These are phyloP conservation scores for Stagonosporopsis cucurbitacearum DNA, from an alignment of 2,329 filamentous ascomycete species.

Conservation along the genomic window DNA sequence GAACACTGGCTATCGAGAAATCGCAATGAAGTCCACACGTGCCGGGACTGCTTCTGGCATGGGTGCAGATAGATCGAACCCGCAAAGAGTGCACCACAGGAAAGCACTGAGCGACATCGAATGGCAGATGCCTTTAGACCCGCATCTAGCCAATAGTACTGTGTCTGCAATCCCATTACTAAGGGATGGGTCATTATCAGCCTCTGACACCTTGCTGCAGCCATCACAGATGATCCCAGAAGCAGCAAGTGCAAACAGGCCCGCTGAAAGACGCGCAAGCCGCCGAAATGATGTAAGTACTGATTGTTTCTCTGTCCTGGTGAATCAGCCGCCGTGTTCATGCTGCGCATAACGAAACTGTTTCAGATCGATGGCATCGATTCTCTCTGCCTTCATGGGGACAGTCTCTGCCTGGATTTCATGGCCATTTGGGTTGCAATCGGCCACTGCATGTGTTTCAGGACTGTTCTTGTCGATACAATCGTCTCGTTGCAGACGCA, in stretches of 20 bases:
- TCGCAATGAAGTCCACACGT: slow-evolving; percentile 37
- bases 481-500: not conserved
- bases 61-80: slow-evolving; percentile 24
- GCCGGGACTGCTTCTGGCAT: slow-evolving; percentile 32
- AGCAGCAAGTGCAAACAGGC: slow-evolving; percentile 22
- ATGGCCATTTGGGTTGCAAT: slow-evolving; percentile 4
- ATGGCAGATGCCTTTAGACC: slow-evolving; percentile 21
- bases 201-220: slow-evolving; percentile 28
- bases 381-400: slow-evolving; percentile 21
- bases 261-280: slow-evolving; percentile 17
- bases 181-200: slow-evolving; percentile 26
- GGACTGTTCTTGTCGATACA: not conserved
- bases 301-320: slow-evolving; percentile 25
- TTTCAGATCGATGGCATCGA: slow-evolving; percentile 29
- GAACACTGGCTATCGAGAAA: slow-evolving; percentile 15
- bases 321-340: slow-evolving; percentile 25
- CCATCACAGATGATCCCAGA: slow-evolving; percentile 34
- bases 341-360: slow-evolving; percentile 36
- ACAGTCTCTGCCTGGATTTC: slow-evolving; percentile 27
- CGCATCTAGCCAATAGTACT: slow-evolving; percentile 22
- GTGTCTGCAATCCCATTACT: slow-evolving; percentile 20
- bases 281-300: slow-evolving; percentile 42
- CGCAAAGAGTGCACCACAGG: slow-evolving; percentile 31
- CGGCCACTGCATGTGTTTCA: slow-evolving; percentile 4
- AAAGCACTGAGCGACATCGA: slow-evolving; percentile 28